Evolutionary conservation across 116 monocot genomes (phyloP), one percentile per base, ranked within the genome.

Genomic region (Posidonia oceanica): DNA sequence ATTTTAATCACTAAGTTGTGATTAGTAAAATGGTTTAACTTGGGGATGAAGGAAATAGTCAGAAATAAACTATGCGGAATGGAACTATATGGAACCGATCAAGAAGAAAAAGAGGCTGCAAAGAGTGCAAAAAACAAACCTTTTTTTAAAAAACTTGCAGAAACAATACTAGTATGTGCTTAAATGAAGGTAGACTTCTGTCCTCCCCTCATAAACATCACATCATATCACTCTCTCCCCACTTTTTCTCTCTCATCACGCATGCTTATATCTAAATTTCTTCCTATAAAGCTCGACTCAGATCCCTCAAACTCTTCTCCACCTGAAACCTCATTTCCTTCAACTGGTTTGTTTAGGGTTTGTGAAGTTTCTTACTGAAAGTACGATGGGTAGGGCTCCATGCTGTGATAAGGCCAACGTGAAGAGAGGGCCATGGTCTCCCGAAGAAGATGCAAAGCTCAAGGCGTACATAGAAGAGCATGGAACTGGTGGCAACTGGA

Each of bases 341-440:
- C 5, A 29, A 67, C 7, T 52, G 67, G 12, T 14, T 14, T 11
- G 52, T 22, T 22, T 67, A 65, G 39, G 65, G 65, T 65, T 40
- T 39, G 36, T 15, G 11, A 41, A 52, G 41, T 36, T 67, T 67
- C 21, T 51, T 14, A 21, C 2, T 44, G 11, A 14, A 67, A 21
- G 51, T 20, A 67, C 20, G 29, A 76, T 76, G 76, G 76, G 76
- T 3, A 76, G 76, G 36, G 76, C 76, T 53, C 76, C 76, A 17
- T 76, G 90, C 80, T 91, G 90, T 72, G 90, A 91, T 71, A 91
- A 91, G 80, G 75, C 84, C 58, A 87, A 69, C 51, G 90, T 91
- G 80, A 91, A 91, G 84, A 91, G 80, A 63, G 90, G 90, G 18
- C 84, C 90, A 61, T 91, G 90, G 90, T 84, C 90, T 54, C 82